Evolutionary conservation across 2,329 filamentous ascomycete genomes (phyloP), one percentile per base, ranked within the genome.

Genomic region (Mycosphaerella sp.): DNA sequence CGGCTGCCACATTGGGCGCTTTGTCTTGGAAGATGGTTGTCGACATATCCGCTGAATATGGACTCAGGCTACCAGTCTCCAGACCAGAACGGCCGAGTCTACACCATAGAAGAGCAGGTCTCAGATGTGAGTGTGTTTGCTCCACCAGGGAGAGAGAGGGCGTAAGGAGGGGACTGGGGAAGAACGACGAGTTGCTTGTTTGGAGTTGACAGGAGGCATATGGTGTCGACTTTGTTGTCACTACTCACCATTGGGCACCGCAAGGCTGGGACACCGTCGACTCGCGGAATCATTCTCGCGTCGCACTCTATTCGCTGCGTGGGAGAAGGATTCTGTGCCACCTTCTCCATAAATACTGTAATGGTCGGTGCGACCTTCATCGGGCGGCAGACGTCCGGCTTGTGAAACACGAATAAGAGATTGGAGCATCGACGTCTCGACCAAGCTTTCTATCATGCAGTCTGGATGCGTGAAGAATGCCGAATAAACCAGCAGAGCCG

Each of bases 1-100:
- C 54, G 13, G 57, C 55, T 21, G 57, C 57, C 41, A 59, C 52
- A 42, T 57, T 59, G 16, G 57, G 57, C 41, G 54, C 55, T 41
- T 59, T 45, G 39, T 59, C 55, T 17, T 54, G 50, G 43, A 59
- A 59, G 49, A 59, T 52, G 41, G 54, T 46, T 18, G 12, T 37
- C n/a, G 44, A 44, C 50, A 49, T 47, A 40, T 30, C 10, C 10
- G 28, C 28, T n/a, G n/a, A n/a, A n/a, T n/a, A n/a, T n/a, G n/a
- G n/a, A n/a, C n/a, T n/a, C n/a, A 30, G 28, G 10, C 28, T 10
- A 30, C 28, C 28, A 30, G 28, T 30, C 28, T 30, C 10, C 10
- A 30, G 28, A 30, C 28, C 28, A 30, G 10, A 6, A 30, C 28
- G 28, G 28, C 6, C 17, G 34, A 16, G 28, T 14, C 44, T 30